Evolutionary conservation across 768 basidiomycete genomes (phyloP).

Genomic region (Cyclocybe aegerita): DNA sequence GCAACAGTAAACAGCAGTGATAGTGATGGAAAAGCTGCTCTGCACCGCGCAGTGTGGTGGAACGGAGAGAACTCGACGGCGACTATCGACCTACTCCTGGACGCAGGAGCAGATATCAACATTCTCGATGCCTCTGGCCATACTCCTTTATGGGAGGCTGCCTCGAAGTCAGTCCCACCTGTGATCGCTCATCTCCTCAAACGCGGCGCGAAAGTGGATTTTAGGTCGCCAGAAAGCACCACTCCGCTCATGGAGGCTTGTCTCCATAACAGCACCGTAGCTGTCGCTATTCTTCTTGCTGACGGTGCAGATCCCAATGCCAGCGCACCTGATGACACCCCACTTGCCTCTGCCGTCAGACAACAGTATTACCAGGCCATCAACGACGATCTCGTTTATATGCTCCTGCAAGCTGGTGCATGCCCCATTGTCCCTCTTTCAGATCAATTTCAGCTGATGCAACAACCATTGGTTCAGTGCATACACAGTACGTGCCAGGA

Average conservation of each 20-base stretch:
- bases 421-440: neutral
- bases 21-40: neutral
- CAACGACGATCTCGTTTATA: neutral
- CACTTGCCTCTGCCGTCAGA: neutral
- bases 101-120: neutral
- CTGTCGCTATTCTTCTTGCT: neutral
- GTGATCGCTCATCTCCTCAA: neutral
- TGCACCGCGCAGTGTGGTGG: constrained; percentile 1
- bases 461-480: neutral
- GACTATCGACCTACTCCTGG: neutral
- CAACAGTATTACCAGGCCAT: neutral
- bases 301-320: constrained; percentile 1
- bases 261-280: neutral
- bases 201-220: neutral
- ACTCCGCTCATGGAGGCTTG: neutral
- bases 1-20: neutral
- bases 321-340: constrained; percentile 1
- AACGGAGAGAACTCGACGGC: neutral
- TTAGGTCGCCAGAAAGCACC: neutral
- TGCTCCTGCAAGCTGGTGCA: neutral
- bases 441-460: neutral
- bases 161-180: neutral
- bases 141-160: neutral
- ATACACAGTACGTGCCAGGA: neutral
- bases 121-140: neutral